Conservation (phyloP, 441 rosid genomes). For the Corymbia citriodora region DNA sequence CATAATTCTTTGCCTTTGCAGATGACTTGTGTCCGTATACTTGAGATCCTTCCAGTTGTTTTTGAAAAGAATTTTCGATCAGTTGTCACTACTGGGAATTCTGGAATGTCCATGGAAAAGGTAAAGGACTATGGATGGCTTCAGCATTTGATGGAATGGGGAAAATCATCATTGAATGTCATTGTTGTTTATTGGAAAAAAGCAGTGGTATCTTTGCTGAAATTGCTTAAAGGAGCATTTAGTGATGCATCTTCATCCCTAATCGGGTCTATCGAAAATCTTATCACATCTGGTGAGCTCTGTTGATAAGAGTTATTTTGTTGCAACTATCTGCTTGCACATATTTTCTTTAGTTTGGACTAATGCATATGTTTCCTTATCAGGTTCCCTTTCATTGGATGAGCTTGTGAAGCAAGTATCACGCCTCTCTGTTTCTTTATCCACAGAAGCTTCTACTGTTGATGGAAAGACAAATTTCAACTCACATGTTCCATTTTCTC, state of each 20-base stretch:
- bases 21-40: slow-evolving; percentile 96
- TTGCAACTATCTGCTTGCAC: not conserved
- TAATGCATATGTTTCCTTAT: slow-evolving; percentile 7
- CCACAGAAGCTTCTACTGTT: slow-evolving; percentile 28
- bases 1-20: slow-evolving; percentile 28
- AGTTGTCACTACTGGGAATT: slow-evolving; percentile 19
- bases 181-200: slow-evolving; percentile 87
- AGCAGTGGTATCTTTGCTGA: slow-evolving; percentile 55
- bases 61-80: slow-evolving; percentile 50
- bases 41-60: slow-evolving; percentile 84
- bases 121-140: slow-evolving; percentile 70
- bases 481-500: slow-evolving; percentile 16
- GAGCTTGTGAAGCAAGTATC: slow-evolving; percentile 64
- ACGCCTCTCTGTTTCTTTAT: slow-evolving; percentile 50
- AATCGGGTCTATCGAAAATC: slow-evolving; percentile 49
- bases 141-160: slow-evolving; percentile 93
- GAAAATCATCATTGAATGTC: slow-evolving; percentile 86
- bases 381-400: slow-evolving; percentile 62
- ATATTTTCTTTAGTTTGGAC: slow-evolving; percentile 1
- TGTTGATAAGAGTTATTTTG: not conserved
- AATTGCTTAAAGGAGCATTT: slow-evolving; percentile 44
- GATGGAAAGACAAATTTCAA: slow-evolving; percentile 13
- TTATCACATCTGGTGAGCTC: slow-evolving; percentile 64
- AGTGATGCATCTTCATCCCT: slow-evolving; percentile 29
- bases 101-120: slow-evolving; percentile 29